Percentiles rank a stretch among this genome's conserved stretches.
Evolutionary conservation across 1,139 yeast species (phyloP).

Genomic region (Yamadazyma epiphylla): DNA sequence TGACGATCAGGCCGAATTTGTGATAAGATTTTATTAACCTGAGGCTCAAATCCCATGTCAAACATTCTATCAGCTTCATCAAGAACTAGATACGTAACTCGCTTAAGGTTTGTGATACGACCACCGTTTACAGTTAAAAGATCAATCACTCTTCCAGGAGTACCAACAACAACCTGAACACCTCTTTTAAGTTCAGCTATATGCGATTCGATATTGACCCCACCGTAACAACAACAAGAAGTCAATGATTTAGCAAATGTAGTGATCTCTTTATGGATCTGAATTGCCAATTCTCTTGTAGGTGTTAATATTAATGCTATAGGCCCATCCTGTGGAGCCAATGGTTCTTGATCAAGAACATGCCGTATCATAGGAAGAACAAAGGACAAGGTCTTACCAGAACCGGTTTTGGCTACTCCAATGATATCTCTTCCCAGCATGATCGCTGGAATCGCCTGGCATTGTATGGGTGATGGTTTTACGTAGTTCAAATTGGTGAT

Average conservation of each 20-base stretch:
- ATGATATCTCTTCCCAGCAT: constrained; percentile 89
- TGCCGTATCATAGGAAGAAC: constrained; percentile 82
- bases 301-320: constrained; percentile 82
- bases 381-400: constrained; percentile 92
- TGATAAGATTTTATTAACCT: constrained; percentile 74
- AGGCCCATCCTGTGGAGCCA: constrained; percentile 64
- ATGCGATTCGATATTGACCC: constrained; percentile 78
- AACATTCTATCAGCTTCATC: constrained; percentile 98
- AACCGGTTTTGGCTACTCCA: constrained; percentile 95
- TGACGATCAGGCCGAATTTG: constrained; percentile 85
- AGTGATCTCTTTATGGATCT: constrained; percentile 66
- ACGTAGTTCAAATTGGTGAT: constrained; percentile 49
- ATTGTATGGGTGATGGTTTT: constrained; percentile 83
- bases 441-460: constrained; percentile 87
- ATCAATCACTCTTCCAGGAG: constrained; percentile 95
- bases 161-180: constrained; percentile 80
- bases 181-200: constrained; percentile 79
- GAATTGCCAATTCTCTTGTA: constrained; percentile 88
- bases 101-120: constrained; percentile 60
- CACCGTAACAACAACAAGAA: constrained; percentile 91
- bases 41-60: constrained; percentile 98
- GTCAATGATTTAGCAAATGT: constrained; percentile 49
- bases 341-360: constrained; percentile 63
- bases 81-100: constrained; percentile 77
- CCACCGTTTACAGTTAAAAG: constrained; percentile 82